phyloP scores from a whole-genome alignment of 257 asterid species.

The Nicotiana tabacum region DNA sequence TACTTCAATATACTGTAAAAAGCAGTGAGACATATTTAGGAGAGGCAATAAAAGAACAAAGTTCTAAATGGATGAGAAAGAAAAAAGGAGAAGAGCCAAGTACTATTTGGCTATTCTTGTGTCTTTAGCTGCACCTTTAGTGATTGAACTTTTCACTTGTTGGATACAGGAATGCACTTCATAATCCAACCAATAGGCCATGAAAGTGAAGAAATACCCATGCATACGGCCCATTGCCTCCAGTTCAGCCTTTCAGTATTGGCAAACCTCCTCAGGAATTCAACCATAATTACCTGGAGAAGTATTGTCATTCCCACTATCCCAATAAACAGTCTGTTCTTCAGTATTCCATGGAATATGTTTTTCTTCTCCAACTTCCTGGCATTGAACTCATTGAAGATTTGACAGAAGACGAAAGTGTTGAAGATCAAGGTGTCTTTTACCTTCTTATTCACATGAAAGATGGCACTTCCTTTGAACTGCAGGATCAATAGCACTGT shows the following conservation, averaged over 20 bases:
- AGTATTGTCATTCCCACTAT: constrained; percentile 42
- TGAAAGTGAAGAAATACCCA: constrained; percentile 43
- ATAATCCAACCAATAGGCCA: constrained; percentile 53
- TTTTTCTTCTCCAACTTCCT: constrained; percentile 53
- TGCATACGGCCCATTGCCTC: constrained; percentile 54
- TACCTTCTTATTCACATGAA: constrained; percentile 19
- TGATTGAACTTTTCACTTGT: constrained; percentile 3
- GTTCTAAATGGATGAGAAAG: not conserved
- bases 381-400: constrained; percentile 58
- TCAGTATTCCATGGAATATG: constrained; percentile 46
- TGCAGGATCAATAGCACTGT: constrained; percentile 20
- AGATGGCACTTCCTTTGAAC: constrained; percentile 26
- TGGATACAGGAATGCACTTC: constrained; percentile 40
- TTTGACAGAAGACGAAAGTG: constrained; percentile 51
- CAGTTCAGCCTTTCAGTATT: constrained; percentile 52
- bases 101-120: not conserved
- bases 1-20: too few relatives aligned
- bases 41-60: not conserved
- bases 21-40: not conserved
- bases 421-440: constrained; percentile 51
- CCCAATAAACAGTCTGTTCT: constrained; percentile 49
- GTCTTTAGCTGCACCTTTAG: not conserved
- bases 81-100: not conserved
- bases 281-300: constrained; percentile 65
- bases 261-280: constrained; percentile 53